Percentiles rank a stretch among this genome's conserved stretches.
phyloP scores from a whole-genome alignment of 371 early-diverging fungal species.

The Mucor plumbeus region DNA sequence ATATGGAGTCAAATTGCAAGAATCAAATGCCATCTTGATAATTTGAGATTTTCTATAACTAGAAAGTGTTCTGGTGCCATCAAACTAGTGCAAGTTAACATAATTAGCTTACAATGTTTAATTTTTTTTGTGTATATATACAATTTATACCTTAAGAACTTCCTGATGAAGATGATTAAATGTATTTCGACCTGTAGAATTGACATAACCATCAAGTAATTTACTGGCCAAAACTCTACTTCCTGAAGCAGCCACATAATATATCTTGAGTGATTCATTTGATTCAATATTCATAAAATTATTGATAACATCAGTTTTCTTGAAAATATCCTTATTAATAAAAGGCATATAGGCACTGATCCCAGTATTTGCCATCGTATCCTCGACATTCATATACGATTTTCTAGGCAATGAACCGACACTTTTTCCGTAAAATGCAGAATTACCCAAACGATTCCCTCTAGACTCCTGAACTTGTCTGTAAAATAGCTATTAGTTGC shows the following conservation, averaged over 20 bases:
- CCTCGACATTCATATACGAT: conserved; percentile 15
- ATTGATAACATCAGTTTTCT: conserved; percentile 6
- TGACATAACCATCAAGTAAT: conserved; percentile 23
- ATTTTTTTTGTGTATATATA: background rate
- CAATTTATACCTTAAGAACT: conserved; percentile 42
- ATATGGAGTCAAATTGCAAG: conserved; percentile 50
- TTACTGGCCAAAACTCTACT: conserved; percentile 42
- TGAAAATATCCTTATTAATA: conserved; percentile 15
- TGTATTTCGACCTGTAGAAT: conserved; percentile 16
- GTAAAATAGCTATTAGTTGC: background rate
- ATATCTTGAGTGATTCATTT: conserved; percentile 26
- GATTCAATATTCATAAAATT: background rate
- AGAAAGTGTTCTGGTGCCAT: conserved; percentile 27
- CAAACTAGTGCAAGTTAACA: conserved; percentile 15
- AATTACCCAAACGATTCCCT: conserved; percentile 67
- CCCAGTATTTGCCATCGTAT: background rate
- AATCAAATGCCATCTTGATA: conserved; percentile 50
- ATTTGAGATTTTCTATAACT: conserved; percentile 53
- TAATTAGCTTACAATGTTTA: no score
- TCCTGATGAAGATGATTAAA: conserved; percentile 59
- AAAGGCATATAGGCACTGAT: conserved; percentile 4
- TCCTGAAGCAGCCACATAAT: conserved; percentile 52
- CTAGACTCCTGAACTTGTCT: conserved; percentile 66
- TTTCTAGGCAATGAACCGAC: background rate
- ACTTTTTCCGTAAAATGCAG: conserved; percentile 45